A percentile compares a stretch with the other conserved stretches of the same genome.
phyloP scores from a whole-genome alignment of 2,329 filamentous ascomycete species.

The Microsporum canis region DNA sequence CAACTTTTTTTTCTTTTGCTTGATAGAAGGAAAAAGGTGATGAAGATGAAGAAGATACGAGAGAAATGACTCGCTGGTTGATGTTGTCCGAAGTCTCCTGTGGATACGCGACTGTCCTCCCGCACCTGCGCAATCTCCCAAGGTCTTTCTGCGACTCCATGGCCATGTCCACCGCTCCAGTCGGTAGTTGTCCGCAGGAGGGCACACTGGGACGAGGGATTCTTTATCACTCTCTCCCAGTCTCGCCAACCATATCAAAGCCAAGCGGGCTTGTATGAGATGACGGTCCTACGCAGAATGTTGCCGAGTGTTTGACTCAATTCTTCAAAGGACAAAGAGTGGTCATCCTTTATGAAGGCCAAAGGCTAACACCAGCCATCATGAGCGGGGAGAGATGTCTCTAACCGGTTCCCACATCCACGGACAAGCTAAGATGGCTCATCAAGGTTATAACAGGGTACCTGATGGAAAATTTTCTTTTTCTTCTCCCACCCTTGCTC shows the following conservation, averaged over 20 bases:
- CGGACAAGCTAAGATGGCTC: neutral
- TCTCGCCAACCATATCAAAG: neutral
- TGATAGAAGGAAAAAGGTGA: neutral
- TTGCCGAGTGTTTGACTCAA: neutral
- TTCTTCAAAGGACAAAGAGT: neutral
- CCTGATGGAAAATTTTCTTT: slow-evolving; percentile 4
- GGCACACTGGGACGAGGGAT: neutral
- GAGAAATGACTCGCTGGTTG: neutral
- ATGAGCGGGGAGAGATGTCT: neutral
- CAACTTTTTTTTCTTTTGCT: too few species aligned
- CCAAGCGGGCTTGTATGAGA: neutral
- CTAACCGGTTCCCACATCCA: neutral
- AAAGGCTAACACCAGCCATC: neutral
- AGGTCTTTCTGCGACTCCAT: neutral
- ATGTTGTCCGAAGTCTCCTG: neutral
- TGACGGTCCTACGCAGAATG: neutral
- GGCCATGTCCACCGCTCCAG: neutral
- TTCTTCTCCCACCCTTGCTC: neutral
- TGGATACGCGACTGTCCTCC: neutral
- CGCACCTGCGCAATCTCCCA: neutral
- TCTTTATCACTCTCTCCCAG: neutral
- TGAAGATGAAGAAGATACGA: neutral
- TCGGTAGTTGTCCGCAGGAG: slow-evolving; percentile 2
- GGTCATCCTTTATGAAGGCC: neutral
- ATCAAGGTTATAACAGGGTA: slow-evolving; percentile 3